phyloP scores from a whole-genome alignment of 371 early-diverging fungal species.

The Saksenaea vasiformis region DNA sequence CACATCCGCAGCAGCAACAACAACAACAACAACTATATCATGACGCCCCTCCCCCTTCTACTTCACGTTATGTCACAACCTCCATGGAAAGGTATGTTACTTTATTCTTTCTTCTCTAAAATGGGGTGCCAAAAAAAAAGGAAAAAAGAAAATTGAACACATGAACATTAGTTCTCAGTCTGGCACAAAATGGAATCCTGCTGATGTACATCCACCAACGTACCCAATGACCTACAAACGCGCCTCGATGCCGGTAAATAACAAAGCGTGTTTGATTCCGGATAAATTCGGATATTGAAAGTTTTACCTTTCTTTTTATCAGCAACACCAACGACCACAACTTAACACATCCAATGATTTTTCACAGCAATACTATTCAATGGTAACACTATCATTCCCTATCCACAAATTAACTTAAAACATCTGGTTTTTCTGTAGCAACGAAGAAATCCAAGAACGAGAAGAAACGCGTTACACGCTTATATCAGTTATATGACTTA shows the following conservation, averaged over 20 bases:
- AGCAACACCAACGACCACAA: neutral
- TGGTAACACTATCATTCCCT: constrained; percentile 7
- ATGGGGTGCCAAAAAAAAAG: neutral
- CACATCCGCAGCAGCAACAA: constrained; percentile 1
- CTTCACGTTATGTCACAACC: neutral
- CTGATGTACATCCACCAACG: constrained; percentile 4
- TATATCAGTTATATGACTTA: constrained; percentile 52
- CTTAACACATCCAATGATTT: neutral
- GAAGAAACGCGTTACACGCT: constrained; percentile 46
- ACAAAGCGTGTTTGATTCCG: constrained; percentile 8
- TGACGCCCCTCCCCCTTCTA: neutral
- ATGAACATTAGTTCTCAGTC: constrained; percentile 1
- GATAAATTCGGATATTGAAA: neutral
- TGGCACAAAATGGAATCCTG: neutral
- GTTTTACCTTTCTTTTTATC: neutral
- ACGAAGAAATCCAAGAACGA: constrained; percentile 30
- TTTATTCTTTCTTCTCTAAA: neutral
- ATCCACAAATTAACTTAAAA: neutral
- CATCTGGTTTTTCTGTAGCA: constrained; percentile 2
- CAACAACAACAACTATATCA: neutral
- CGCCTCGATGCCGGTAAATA: constrained; percentile 8
- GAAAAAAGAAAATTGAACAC: neutral
- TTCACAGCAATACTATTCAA: constrained; percentile 12
- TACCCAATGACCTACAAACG: constrained; percentile 8
- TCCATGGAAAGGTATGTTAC: neutral